phyloP scores from a whole-genome alignment of 2,329 filamentous ascomycete genomes.

The Aspergillus sp. region DNA sequence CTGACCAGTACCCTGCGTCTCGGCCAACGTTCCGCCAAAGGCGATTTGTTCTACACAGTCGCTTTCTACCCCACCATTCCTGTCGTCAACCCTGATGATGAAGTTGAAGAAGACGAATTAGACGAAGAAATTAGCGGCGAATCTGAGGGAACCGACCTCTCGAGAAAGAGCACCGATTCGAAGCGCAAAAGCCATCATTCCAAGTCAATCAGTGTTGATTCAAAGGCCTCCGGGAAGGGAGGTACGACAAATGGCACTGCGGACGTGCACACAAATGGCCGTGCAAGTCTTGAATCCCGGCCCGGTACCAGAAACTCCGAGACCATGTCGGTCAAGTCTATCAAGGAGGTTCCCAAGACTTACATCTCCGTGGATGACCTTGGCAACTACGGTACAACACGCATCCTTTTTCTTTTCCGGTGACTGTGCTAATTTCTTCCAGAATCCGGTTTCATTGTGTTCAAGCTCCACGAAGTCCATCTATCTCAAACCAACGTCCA shows the following conservation, averaged over 20 bases:
- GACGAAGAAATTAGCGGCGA: conserved; percentile 44
- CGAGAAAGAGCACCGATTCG: conserved; percentile 38
- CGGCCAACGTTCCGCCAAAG: conserved; percentile 75
- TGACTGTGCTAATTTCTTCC: neutral
- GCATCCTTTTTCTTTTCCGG: conserved; percentile 27
- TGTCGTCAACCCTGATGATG: conserved; percentile 81
- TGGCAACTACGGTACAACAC: conserved; percentile 66
- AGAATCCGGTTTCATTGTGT: conserved; percentile 92
- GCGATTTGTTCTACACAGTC: conserved; percentile 77
- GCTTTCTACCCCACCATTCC: conserved; percentile 91
- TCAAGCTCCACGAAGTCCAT: conserved; percentile 90
- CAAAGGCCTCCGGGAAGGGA: conserved; percentile 32
- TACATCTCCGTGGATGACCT: conserved; percentile 79
- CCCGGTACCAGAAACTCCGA: conserved; percentile 49
- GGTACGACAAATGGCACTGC: conserved; percentile 45
- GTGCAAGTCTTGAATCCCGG: conserved; percentile 44
- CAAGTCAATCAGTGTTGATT: conserved; percentile 37
- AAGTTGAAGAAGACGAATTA: conserved; percentile 54
- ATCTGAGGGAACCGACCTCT: conserved; percentile 20
- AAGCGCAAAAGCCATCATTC: conserved; percentile 31
- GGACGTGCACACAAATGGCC: conserved; percentile 29
- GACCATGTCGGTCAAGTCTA: conserved; percentile 48
- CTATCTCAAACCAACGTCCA: conserved; percentile 76
- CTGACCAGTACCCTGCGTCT: conserved; percentile 72
- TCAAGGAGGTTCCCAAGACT: conserved; percentile 71